These are phyloP conservation scores for Botryosphaeria agaves DNA, from an alignment of 2,329 filamentous ascomycete species.

Conservation along the genomic window DNA sequence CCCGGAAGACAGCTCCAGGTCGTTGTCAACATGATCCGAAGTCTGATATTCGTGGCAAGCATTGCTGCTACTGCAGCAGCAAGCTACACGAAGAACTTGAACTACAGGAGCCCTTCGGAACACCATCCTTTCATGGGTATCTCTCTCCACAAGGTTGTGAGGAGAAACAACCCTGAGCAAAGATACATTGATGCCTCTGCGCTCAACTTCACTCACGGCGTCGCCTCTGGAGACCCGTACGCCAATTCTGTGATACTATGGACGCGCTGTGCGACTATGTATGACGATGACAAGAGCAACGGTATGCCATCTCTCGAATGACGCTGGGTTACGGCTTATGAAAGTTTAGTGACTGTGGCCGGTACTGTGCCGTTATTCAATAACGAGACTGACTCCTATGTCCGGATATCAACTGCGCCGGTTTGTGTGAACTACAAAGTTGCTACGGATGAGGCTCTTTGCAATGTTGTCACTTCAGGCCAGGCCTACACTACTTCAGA, in stretches of 20 bases:
- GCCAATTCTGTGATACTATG: constrained; percentile 24
- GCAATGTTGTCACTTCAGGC: constrained; percentile 35
- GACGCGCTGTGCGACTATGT: constrained; percentile 22
- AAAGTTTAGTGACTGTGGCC: constrained; percentile 26
- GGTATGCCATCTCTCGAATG: constrained; percentile 2
- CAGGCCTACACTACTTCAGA: constrained; percentile 53
- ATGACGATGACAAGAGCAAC: constrained; percentile 23
- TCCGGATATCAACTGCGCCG: constrained; percentile 37
- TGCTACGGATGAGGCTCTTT: constrained; percentile 28
- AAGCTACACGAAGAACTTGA: constrained; percentile 34
- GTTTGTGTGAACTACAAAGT: constrained; percentile 53
- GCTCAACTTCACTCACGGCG: constrained; percentile 47
- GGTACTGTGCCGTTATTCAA: constrained; percentile 37
- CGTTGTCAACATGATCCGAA: no score
- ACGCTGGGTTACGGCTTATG: background rate
- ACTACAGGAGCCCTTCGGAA: constrained; percentile 49
- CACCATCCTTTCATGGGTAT: constrained; percentile 47
- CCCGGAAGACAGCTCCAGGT: no score
- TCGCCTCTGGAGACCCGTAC: constrained; percentile 26
- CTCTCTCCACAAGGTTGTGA: constrained; percentile 42
- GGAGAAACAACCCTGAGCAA: constrained; percentile 34
- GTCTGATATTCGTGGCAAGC: no score
- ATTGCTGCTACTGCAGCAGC: constrained; percentile 15
- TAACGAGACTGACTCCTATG: constrained; percentile 35
- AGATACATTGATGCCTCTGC: no score